Conservation (phyloP, 176 grass and related monocot genomes). For the Chrysopogon serrulatus region DNA sequence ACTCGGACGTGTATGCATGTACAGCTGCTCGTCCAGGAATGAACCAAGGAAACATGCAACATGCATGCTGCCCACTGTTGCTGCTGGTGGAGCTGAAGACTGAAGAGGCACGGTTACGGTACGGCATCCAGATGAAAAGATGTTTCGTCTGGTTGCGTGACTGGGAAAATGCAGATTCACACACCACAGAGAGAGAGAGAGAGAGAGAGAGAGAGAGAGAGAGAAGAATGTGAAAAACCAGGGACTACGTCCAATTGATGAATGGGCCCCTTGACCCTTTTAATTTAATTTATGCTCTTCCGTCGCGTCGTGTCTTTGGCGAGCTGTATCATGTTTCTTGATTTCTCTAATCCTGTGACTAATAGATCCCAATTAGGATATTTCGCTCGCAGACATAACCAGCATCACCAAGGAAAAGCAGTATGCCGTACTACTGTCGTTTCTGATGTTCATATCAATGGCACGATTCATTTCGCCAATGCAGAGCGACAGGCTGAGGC, state of each 20-base stretch:
- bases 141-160: background rate
- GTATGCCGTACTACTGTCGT: constrained; percentile 11
- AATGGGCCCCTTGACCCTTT: background rate
- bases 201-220: background rate
- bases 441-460: background rate
- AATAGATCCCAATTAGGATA: background rate
- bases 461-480: no score
- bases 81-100: background rate
- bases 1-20: background rate
- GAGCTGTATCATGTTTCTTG: background rate
- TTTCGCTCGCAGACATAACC: background rate
- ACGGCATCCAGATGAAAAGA: background rate
- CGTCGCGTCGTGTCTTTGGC: background rate
- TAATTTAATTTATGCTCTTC: constrained; percentile 24
- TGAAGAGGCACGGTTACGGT: background rate
- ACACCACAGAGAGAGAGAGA: no score
- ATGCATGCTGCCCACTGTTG: background rate
- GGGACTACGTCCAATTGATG: background rate
- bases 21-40: background rate
- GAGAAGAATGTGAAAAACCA: no score
- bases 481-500: no score
- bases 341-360: background rate
- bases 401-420: background rate
- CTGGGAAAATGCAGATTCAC: background rate
- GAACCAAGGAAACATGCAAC: background rate